Conservation (phyloP, 2,329 filamentous ascomycete genomes). For the Diaporthe helianthi region DNA sequence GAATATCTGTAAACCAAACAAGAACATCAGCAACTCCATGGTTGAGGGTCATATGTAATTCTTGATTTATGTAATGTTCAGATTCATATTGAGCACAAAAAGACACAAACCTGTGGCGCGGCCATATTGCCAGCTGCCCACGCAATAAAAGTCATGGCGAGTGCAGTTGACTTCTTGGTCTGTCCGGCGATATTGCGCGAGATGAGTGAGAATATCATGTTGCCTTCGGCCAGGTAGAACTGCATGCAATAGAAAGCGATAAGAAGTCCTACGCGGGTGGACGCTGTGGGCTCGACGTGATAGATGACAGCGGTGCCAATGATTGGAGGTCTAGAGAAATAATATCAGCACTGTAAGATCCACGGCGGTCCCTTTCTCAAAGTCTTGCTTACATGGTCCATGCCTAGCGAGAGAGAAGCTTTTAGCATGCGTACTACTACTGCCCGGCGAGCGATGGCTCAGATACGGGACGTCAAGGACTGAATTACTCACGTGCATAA, state of each 20-base stretch:
- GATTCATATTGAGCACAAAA: slow-evolving; percentile 33
- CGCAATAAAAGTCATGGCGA: slow-evolving; percentile 49
- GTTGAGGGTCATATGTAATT: background rate
- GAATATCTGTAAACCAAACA: slow-evolving; percentile 34
- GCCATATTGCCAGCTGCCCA: slow-evolving; percentile 52
- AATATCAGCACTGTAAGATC: background rate
- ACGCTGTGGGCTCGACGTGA: slow-evolving; percentile 40
- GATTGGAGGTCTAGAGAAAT: slow-evolving; percentile 42
- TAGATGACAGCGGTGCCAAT: slow-evolving; percentile 51
- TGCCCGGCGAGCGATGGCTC: slow-evolving; percentile 36
- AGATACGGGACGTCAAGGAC: slow-evolving; percentile 42
- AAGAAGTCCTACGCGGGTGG: slow-evolving; percentile 47
- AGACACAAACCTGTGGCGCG: slow-evolving; percentile 43
- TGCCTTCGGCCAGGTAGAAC: slow-evolving; percentile 50
- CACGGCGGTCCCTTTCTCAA: background rate
- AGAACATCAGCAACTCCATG: background rate
- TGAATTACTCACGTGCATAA: slow-evolving; percentile 31
- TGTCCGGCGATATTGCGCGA: slow-evolving; percentile 51
- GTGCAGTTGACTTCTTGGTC: slow-evolving; percentile 52
- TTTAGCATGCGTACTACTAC: background rate
- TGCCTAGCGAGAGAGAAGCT: background rate
- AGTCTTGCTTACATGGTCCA: slow-evolving; percentile 21
- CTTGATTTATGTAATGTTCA: too few relatives aligned
- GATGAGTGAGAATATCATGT: slow-evolving; percentile 50
- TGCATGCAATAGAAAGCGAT: slow-evolving; percentile 53